Conservation (phyloP, 805 yeast species). For the Starmerella potacharoeniae region DNA sequence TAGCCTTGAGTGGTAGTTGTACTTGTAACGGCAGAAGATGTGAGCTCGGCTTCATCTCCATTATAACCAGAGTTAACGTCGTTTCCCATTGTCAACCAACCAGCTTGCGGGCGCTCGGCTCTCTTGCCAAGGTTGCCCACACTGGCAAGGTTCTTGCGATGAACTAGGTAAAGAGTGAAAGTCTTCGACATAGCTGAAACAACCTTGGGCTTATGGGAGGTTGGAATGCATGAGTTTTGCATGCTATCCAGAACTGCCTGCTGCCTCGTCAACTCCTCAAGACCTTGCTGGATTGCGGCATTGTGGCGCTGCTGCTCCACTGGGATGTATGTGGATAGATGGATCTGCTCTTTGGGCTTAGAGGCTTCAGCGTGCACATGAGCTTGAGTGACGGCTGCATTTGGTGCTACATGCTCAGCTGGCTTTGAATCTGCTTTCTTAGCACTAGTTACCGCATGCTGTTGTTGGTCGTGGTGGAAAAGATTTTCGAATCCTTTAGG, state of each 20-base stretch:
- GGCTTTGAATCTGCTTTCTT: not conserved
- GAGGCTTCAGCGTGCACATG: not conserved
- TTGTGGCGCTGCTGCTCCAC: not conserved
- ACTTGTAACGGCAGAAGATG: not conserved
- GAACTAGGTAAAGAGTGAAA: not conserved
- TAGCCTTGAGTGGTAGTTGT: not conserved
- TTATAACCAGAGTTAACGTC: conserved; percentile 14
- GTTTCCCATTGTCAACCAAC: conserved; percentile 15
- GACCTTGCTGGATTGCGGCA: not conserved
- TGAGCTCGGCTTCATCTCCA: conserved; percentile 2
- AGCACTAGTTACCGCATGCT: not conserved
- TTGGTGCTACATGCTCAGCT: not conserved
- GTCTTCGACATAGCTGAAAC: not conserved
- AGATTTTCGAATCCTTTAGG: not conserved
- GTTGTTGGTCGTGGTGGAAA: not conserved
- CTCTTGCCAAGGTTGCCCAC: conserved; percentile 6
- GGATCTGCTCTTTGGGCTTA: not conserved
- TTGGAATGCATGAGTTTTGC: conserved; percentile 7
- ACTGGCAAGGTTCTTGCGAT: conserved; percentile 5
- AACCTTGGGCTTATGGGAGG: conserved; percentile 6
- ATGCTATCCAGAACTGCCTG: conserved; percentile 8
- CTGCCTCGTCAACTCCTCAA: conserved; percentile 1
- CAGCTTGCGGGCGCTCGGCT: conserved; percentile 1
- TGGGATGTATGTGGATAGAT: not conserved
- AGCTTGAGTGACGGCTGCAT: not conserved